Evolutionary conservation across 2,329 filamentous ascomycete species (phyloP), one percentile per base, ranked within the genome.

Genomic region (Colletotrichum spinosum): DNA sequence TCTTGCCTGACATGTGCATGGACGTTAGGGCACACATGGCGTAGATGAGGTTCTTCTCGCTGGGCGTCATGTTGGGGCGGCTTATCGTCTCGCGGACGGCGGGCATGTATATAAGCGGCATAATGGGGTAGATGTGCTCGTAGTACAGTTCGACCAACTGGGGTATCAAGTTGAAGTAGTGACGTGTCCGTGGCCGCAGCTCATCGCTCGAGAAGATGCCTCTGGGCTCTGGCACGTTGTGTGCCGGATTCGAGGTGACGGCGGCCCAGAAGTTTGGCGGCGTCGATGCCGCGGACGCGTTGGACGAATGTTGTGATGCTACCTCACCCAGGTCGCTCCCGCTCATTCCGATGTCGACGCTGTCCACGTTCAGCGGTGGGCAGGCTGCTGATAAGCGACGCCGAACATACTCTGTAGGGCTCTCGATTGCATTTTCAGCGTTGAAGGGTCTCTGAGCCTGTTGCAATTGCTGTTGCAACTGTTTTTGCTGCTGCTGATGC

Each of bases 101-200:
- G 49, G 88, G 84, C 72, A 86, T 86, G 58, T 88, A 84, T 8
- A 90, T 75, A 4, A 90, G 81, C 1, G 88, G 88, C 79, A 88
- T 87, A 56, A 87, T 87, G n/a, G 87, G 86, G 69, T 90, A 90
- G 57, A 90, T 82, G 72, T 88, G 82, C 69, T 82, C 78, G 75
- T 88, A 87, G 76, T 86, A 90, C 68, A 86, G 86, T 49, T 89
- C 86, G 63, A 89, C 79, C 72, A 86, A 89, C 75, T 72, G 86
- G 73, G 77, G 87, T 68, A 78, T 82, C 72, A 78, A 79, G 74
- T 74, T 80, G 74, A 72, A 84, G 70, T 75, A 89, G 74, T 72
- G 77, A 2, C 76, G 73, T 41, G 70, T 73, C 7, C 73, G 72
- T 8, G 68, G 83, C 75, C 67, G 81, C 75, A 68, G 81, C 80